phyloP scores from a whole-genome alignment of 2,329 filamentous ascomycete genomes.

The Elsinoe batatas region DNA sequence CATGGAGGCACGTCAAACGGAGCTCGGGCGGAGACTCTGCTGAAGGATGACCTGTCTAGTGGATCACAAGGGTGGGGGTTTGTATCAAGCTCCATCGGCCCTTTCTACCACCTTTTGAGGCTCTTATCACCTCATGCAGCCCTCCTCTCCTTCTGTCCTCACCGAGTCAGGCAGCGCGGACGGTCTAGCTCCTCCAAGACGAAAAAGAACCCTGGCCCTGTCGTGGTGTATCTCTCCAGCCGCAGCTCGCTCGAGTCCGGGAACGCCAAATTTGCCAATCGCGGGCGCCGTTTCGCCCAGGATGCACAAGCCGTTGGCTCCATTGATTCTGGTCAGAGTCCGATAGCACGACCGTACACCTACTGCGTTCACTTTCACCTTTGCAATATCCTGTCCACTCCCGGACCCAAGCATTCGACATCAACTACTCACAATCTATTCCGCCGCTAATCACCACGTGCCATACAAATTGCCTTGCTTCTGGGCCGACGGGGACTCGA shows the following conservation, averaged over 20 bases:
- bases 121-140: constrained; percentile 3
- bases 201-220: background rate
- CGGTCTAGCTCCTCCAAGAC: constrained; percentile 5
- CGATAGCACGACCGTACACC: background rate
- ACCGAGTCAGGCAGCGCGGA: constrained; percentile 6
- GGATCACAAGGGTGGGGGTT: background rate
- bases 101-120: background rate
- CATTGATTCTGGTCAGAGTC: background rate
- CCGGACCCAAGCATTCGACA: background rate
- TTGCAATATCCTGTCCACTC: background rate
- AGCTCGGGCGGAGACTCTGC: background rate
- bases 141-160: background rate
- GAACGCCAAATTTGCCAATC: constrained; percentile 10
- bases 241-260: constrained; percentile 2
- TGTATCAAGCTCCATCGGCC: background rate
- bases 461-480: constrained; percentile 7
- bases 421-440: background rate
- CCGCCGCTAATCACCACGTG: background rate
- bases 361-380: background rate
- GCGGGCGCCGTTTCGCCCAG: background rate
- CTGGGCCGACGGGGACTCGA: constrained; percentile 1
- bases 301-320: constrained; percentile 1
- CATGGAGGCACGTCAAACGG: background rate
- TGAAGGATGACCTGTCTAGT: constrained; percentile 3
- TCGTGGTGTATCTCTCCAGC: constrained; percentile 1